Evolutionary conservation across 192 early-diverging fungal genomes (phyloP).

Genomic region (Spizellomyces sp.): DNA sequence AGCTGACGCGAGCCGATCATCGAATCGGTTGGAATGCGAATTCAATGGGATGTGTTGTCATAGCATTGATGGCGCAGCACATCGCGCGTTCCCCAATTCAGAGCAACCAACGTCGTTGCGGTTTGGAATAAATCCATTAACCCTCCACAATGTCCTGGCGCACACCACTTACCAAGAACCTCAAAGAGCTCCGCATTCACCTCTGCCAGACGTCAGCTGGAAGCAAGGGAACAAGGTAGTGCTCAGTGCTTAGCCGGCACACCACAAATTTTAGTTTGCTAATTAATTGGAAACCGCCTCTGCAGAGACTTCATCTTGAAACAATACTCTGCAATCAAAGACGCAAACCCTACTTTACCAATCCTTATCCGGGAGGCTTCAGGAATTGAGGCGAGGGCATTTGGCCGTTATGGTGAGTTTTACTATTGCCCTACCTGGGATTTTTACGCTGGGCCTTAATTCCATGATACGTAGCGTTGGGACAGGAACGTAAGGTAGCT

Average conservation of each 20-base stretch:
- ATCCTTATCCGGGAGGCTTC: slow-evolving; percentile 88
- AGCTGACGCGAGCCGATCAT: too few species aligned
- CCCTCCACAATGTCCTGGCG: slow-evolving; percentile 29
- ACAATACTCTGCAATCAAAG: slow-evolving; percentile 79
- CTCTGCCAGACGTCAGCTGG: slow-evolving; percentile 78
- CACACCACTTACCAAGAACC: slow-evolving; percentile 32
- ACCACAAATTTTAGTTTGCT: background rate
- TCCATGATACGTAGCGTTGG: slow-evolving; percentile 62
- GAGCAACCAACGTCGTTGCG: too few species aligned
- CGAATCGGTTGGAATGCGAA: too few species aligned
- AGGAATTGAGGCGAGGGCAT: slow-evolving; percentile 81
- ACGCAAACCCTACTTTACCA: slow-evolving; percentile 84
- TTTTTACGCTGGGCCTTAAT: too few species aligned
- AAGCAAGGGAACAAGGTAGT: slow-evolving; percentile 79
- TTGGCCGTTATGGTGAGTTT: slow-evolving; percentile 84
- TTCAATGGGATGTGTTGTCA: too few species aligned
- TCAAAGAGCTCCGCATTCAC: slow-evolving; percentile 92
- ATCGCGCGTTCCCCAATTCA: too few species aligned
- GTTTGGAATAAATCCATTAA: background rate
- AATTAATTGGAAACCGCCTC: background rate
- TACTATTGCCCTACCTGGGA: background rate
- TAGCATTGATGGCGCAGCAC: too few species aligned
- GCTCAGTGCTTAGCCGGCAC: background rate
- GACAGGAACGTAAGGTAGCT: slow-evolving; percentile 75
- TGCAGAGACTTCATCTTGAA: slow-evolving; percentile 86